A percentile compares a stretch with the other conserved stretches of the same genome.
These are phyloP conservation scores for Senecio squalidus DNA, from an alignment of 140 eudicot genomes.

Conservation along the genomic window DNA sequence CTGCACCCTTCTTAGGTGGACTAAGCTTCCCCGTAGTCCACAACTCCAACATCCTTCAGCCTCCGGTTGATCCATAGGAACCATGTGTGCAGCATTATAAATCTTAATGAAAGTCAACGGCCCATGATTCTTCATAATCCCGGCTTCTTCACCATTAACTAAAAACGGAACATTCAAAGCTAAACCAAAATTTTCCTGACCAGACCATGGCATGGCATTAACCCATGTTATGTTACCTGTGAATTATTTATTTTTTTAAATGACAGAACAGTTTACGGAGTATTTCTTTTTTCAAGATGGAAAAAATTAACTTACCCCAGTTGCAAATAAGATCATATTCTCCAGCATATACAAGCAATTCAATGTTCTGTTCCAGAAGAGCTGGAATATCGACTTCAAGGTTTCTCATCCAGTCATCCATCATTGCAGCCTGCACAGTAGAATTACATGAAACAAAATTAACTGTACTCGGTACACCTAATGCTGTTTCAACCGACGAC, in stretches of 20 bases:
- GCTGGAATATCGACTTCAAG: conserved; percentile 81
- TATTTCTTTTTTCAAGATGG: background rate
- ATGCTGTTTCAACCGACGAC: conserved; percentile 39
- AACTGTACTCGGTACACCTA: conserved; percentile 53
- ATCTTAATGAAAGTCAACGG: conserved; percentile 64
- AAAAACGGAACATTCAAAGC: conserved; percentile 38
- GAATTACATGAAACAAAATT: conserved; percentile 67
- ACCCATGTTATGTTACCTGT: conserved; percentile 89
- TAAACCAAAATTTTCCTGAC: conserved; percentile 50
- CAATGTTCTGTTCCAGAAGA: conserved; percentile 63
- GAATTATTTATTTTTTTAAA: background rate
- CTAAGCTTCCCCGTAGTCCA: conserved; percentile 59
- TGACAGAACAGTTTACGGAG: background rate
- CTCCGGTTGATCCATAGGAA: conserved; percentile 87
- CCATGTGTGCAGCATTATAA: conserved; percentile 80
- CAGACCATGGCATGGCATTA: conserved; percentile 87
- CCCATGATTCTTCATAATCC: conserved; percentile 51
- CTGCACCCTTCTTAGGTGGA: conserved; percentile 9
- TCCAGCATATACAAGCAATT: conserved; percentile 70
- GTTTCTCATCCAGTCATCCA: conserved; percentile 77
- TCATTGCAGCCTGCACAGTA: conserved; percentile 61
- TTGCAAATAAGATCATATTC: conserved; percentile 90
- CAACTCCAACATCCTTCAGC: conserved; percentile 58
- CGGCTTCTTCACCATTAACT: conserved; percentile 64
- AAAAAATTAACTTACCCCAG: conserved; percentile 59